Conservation (phyloP, 1,284 basidiomycete species). For the Cryptococcus sp. region DNA sequence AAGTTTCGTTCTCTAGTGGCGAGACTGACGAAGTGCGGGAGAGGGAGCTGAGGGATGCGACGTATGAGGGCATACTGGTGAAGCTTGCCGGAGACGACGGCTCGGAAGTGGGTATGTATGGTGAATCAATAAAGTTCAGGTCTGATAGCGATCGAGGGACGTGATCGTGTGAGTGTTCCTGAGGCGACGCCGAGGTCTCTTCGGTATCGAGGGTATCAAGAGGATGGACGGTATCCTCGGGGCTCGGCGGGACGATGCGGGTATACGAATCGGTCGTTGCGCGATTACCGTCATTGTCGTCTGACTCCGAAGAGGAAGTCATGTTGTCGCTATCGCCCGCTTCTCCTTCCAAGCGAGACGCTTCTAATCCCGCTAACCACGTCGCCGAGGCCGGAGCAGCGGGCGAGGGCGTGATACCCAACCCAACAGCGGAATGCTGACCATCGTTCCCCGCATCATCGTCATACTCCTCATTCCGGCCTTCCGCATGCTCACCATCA, state of each 20-base stretch:
- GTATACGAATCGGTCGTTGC: not conserved
- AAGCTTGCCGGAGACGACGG: constrained; percentile 37
- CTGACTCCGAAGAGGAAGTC: too few relatives aligned
- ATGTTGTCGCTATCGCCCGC: too few relatives aligned
- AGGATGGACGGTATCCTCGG: constrained; percentile 21
- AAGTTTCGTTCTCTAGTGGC: constrained; percentile 2
- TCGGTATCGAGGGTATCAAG: constrained; percentile 2
- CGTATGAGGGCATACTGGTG: constrained; percentile 26
- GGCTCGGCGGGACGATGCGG: constrained; percentile 16
- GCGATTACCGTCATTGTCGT: too few relatives aligned
- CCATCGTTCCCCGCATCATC: not conserved
- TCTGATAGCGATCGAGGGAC: too few relatives aligned
- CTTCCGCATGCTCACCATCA: not conserved
- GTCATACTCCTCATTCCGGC: not conserved
- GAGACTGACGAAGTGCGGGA: constrained; percentile 31
- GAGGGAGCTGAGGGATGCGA: constrained; percentile 32
- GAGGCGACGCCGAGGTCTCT: not conserved
- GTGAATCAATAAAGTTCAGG: not conserved
- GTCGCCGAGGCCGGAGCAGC: too few relatives aligned
- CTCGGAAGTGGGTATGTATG: constrained; percentile 22
- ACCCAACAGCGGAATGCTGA: not conserved
- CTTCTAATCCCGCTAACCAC: too few relatives aligned
- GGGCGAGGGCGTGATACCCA: not conserved
- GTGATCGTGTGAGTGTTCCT: not conserved
- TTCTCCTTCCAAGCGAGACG: too few relatives aligned